phyloP scores from a whole-genome alignment of 495 filamentous ascomycete genomes.

The Penicillium longicatenatum region DNA sequence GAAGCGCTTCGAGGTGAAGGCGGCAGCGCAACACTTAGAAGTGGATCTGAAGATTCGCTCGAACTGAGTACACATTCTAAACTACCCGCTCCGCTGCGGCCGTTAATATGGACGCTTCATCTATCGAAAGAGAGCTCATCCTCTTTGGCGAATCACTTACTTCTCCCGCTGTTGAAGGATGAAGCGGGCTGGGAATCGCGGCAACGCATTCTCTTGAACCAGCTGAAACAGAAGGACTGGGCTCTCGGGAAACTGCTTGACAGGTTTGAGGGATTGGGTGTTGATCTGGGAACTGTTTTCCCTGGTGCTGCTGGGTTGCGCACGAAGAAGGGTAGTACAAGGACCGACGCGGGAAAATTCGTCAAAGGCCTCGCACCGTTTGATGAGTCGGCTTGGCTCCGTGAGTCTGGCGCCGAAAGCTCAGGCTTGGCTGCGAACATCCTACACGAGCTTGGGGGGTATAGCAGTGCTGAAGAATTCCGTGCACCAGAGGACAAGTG shows the following conservation, averaged over 20 bases:
- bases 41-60: constrained; percentile 41
- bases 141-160: constrained; percentile 58
- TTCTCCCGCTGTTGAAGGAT: constrained; percentile 68
- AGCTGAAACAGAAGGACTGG: constrained; percentile 75
- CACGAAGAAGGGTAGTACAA: constrained; percentile 33
- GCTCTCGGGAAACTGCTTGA: constrained; percentile 75
- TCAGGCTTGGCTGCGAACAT: constrained; percentile 29
- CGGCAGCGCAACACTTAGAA: constrained; percentile 34
- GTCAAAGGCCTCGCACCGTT: constrained; percentile 52
- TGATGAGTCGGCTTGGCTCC: constrained; percentile 44
- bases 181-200: constrained; percentile 52
- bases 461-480: constrained; percentile 13
- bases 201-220: constrained; percentile 57
- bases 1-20: constrained; percentile 56
- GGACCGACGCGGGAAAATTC: constrained; percentile 38
- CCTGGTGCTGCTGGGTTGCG: constrained; percentile 58
- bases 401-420: constrained; percentile 22
- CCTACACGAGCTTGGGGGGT: constrained; percentile 26
- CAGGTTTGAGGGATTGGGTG: constrained; percentile 69
- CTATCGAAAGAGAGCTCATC: constrained; percentile 57
- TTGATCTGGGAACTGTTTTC: constrained; percentile 70
- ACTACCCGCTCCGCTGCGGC: constrained; percentile 66
- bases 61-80: constrained; percentile 58
- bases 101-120: constrained; percentile 69
- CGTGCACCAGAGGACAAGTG: constrained; percentile 32